Percentiles rank a stretch among this genome's conserved stretches.
phyloP scores from a whole-genome alignment of 2,329 filamentous ascomycete genomes.

The Aspergillus sp. region DNA sequence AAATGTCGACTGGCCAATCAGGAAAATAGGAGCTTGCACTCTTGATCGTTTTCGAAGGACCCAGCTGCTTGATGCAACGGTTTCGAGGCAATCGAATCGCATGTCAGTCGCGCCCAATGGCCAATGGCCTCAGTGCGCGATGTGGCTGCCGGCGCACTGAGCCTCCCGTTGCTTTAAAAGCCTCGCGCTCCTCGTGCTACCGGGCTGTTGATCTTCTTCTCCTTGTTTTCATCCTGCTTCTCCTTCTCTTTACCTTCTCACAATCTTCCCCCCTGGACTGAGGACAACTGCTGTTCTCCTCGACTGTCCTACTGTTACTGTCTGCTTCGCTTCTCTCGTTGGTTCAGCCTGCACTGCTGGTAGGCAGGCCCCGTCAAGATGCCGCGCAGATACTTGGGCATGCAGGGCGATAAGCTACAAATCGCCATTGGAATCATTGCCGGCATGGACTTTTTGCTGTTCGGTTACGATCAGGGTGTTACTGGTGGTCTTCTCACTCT shows the following conservation, averaged over 20 bases:
- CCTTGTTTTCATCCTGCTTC: neutral
- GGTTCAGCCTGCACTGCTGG: neutral
- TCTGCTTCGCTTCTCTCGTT: neutral
- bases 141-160: neutral
- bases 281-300: neutral
- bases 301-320: neutral
- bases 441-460: slow-evolving; percentile 43
- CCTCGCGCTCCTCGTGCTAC: slow-evolving; percentile 14
- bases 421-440: slow-evolving; percentile 46
- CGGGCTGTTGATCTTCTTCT: slow-evolving; percentile 11
- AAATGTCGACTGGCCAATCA: neutral
- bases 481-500: slow-evolving; percentile 47
- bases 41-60: neutral
- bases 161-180: slow-evolving; percentile 16
- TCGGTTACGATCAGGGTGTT: slow-evolving; percentile 43
- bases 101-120: too few relatives aligned
- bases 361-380: slow-evolving; percentile 16
- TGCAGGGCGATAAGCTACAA: slow-evolving; percentile 42
- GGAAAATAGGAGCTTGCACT: too few relatives aligned
- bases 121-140: neutral
- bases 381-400: slow-evolving; percentile 37
- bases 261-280: neutral
- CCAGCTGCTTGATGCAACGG: neutral
- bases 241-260: neutral
- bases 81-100: neutral